Conservation (phyloP, 371 early-diverging fungal genomes). For the Mortierella sp. region DNA sequence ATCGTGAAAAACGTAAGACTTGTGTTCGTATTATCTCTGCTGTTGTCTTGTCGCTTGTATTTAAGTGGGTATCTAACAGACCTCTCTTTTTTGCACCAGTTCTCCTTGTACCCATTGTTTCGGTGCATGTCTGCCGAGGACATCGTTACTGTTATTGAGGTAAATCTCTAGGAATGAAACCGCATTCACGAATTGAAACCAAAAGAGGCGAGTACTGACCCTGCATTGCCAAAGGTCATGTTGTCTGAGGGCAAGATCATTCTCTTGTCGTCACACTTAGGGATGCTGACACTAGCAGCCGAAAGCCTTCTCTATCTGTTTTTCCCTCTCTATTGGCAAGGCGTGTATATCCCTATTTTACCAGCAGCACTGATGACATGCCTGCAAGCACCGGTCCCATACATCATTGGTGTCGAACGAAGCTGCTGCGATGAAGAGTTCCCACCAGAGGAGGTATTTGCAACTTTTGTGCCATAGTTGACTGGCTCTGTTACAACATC, state of each 20-base stretch:
- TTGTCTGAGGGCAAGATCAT: conserved; percentile 85
- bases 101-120: conserved; percentile 85
- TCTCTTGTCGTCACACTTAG: conserved; percentile 77
- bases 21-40: not conserved
- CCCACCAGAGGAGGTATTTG: conserved; percentile 21
- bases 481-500: not conserved
- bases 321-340: conserved; percentile 88
- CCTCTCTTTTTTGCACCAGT: conserved; percentile 65
- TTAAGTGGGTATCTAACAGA: not conserved
- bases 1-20: conserved; percentile 81
- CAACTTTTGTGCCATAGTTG: not conserved
- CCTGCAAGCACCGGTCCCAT: conserved; percentile 88
- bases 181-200: not conserved
- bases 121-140: conserved; percentile 79
- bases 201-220: not conserved
- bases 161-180: conserved; percentile 5
- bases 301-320: conserved; percentile 79
- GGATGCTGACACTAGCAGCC: conserved; percentile 82
- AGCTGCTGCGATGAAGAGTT: conserved; percentile 70
- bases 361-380: conserved; percentile 81
- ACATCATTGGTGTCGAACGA: conserved; percentile 82
- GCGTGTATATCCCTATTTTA: conserved; percentile 85
- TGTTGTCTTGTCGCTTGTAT: not conserved
- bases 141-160: conserved; percentile 79
- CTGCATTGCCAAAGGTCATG: conserved; percentile 64